Conservation (phyloP, 371 early-diverging fungal species). For the Actinomortierella wolfii region DNA sequence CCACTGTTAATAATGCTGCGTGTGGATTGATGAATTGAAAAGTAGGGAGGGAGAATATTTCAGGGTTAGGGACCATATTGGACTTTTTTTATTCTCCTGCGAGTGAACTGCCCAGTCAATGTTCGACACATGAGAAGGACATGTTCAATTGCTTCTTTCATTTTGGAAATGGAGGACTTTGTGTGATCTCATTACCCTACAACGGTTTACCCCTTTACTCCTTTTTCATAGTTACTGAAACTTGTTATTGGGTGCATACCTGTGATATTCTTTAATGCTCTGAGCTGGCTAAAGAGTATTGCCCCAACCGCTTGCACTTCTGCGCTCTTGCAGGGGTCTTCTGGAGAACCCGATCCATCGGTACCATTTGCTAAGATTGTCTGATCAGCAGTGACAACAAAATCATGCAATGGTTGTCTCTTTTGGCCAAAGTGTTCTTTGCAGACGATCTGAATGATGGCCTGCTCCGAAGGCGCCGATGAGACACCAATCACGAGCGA, state of each 20-base stretch:
- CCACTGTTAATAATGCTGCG: conserved; percentile 15
- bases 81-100: not conserved
- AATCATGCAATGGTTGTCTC: no score
- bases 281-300: conserved; percentile 15
- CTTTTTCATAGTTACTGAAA: not conserved
- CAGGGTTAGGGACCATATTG: no score
- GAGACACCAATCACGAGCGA: conserved; percentile 9
- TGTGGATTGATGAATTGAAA: not conserved
- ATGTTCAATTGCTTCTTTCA: no score
- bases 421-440: conserved; percentile 11
- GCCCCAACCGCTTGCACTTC: conserved; percentile 18
- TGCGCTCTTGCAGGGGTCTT: conserved; percentile 16
- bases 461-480: conserved; percentile 7
- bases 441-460: conserved; percentile 27
- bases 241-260: conserved; percentile 8
- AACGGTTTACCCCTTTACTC: no score
- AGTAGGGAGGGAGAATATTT: not conserved
- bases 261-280: conserved; percentile 22
- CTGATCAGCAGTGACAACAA: no score
- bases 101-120: no score
- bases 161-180: no score
- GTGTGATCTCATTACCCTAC: no score
- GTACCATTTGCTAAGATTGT: no score
- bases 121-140: no score
- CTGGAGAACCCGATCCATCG: no score